phyloP scores from a whole-genome alignment of 306 rosid genomes.

The Malus orientalis region DNA sequence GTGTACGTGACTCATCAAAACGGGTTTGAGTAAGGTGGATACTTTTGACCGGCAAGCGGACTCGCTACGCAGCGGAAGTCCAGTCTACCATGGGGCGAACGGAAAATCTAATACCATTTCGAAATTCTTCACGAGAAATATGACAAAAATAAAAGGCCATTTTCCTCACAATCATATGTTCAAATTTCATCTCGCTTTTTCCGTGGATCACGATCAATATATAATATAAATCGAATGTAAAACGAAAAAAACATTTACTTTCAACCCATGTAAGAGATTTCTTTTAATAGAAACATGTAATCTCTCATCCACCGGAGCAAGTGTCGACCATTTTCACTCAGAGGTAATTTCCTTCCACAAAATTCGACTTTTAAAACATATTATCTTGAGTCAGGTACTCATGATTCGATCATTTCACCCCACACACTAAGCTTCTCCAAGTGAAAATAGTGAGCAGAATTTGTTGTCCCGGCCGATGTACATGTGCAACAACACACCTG shows the following conservation, averaged over 20 bases:
- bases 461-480: conserved; percentile 37
- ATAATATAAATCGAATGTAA: background rate
- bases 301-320: conserved; percentile 35
- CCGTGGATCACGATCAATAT: background rate
- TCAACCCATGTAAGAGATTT: background rate
- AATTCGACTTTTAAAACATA: conserved; percentile 31
- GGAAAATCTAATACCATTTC: too few relatives aligned
- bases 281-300: background rate
- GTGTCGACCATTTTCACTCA: conserved; percentile 14
- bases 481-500: conserved; percentile 53
- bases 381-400: conserved; percentile 26
- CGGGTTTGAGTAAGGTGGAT: too few relatives aligned
- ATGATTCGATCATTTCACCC: conserved; percentile 35
- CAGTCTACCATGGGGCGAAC: too few relatives aligned
- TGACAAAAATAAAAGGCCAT: background rate
- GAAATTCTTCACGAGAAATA: too few relatives aligned
- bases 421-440: conserved; percentile 16
- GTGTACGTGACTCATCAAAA: too few relatives aligned
- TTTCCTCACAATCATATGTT: background rate
- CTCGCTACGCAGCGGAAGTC: too few relatives aligned
- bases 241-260: background rate
- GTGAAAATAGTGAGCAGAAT: conserved; percentile 29
- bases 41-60: too few relatives aligned
- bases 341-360: conserved; percentile 12
- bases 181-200: background rate